Evolutionary conservation across 1,139 yeast genomes (phyloP), one percentile per base, ranked within the genome.

Genomic region (Scheffersomyces lignicola): DNA sequence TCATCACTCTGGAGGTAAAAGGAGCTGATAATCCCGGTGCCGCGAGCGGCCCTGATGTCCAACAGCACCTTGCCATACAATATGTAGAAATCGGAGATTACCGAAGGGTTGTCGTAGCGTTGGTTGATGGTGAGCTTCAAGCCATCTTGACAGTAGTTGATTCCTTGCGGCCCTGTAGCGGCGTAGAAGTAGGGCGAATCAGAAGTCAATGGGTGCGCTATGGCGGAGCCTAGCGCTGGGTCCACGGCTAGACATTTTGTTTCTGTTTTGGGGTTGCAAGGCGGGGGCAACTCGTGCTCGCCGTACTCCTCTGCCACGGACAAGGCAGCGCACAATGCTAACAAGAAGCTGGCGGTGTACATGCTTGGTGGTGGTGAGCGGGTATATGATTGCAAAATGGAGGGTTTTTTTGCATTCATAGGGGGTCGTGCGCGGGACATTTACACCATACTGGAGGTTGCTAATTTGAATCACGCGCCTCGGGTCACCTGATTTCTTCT

Each of bases 1-100:
- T 68, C 75, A 40, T 70, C 71, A 39, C 71, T 62, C 45, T 71
- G 77, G 16, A 72, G 47, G 44, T 71, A 73, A 31, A 70, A 57
- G 7, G 73, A 65, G 21, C 69, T 59, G 7, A 73, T 59, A n/a
- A 73, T 58, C 1, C 78, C 77, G 6, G 41, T 44, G 1, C 77
- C 78, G 0, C 37, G 23, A 1, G 73, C 60, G 1, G 66, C 69
- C 38, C 47, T 49, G 9, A 69, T 51, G 18, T 64, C 69, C 16
- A 64, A 70, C 41, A 66, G 73, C 2, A 64, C 72, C 36, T 58
- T 62, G 3, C 77, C 78, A 43, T 64, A 65, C 41, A 65, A 45
- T 9, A 72, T 56, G 43, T 63, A 65, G 36, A 61, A 66, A 10
- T 55, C 52, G 13, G 74, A 65, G 16, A 42, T 49, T 9, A 69